Evolutionary conservation across 257 asterid species (phyloP).

Genomic region (Capsicum rhomboideum): DNA sequence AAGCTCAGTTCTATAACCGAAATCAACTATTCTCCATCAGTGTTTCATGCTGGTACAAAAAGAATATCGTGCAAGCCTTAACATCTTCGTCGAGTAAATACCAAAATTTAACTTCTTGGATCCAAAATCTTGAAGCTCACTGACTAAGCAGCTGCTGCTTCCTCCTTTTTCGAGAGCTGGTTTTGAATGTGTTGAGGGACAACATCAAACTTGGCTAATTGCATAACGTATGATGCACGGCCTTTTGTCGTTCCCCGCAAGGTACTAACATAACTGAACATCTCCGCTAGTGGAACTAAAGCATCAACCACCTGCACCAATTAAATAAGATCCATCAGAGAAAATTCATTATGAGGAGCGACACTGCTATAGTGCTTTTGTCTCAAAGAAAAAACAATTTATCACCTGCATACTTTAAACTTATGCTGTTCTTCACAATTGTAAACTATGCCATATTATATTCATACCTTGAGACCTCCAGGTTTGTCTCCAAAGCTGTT

Average conservation of each 20-base stretch:
- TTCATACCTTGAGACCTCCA: constrained; percentile 90
- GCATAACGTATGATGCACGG: constrained; percentile 95
- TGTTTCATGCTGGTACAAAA: not conserved
- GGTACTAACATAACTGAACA: constrained; percentile 94
- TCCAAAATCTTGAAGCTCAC: not conserved
- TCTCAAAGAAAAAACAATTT: not conserved
- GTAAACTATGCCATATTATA: not conserved
- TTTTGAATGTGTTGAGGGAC: constrained; percentile 97
- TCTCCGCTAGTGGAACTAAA: constrained; percentile 88
- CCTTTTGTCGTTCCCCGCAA: constrained; percentile 95
- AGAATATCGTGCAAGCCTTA: not conserved
- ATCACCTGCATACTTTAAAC: not conserved
- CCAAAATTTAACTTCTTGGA: not conserved
- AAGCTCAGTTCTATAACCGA: not conserved
- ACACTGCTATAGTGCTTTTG: not conserved
- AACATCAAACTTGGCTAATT: constrained; percentile 85
- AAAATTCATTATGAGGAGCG: not conserved
- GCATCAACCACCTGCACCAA: constrained; percentile 78
- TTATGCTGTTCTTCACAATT: not conserved
- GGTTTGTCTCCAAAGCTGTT: constrained; percentile 93
- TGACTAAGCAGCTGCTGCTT: constrained; percentile 56
- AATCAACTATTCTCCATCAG: not conserved
- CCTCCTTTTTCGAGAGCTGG: constrained; percentile 73
- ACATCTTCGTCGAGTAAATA: not conserved
- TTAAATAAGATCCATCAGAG: not conserved